Percentiles rank a stretch among this genome's conserved stretches.
phyloP scores from a whole-genome alignment of 129 eudicot genomes.

The Calendula officinalis region DNA sequence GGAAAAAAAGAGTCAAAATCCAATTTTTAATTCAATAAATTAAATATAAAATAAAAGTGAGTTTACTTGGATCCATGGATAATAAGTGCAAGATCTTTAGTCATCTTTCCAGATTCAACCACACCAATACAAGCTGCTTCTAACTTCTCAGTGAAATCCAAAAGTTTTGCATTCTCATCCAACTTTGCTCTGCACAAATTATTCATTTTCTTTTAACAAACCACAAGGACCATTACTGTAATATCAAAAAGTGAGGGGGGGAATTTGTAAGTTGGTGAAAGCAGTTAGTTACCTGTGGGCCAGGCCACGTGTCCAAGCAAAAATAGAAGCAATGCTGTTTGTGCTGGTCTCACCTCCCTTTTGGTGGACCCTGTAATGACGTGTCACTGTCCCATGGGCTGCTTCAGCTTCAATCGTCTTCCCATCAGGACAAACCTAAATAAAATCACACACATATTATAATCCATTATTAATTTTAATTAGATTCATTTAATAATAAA shows the following conservation, averaged over 20 bases:
- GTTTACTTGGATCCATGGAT: conserved; percentile 82
- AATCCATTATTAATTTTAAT: background rate
- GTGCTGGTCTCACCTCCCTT: conserved; percentile 98
- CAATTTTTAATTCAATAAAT: too few relatives aligned
- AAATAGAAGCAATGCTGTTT: conserved; percentile 94
- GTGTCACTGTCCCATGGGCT: conserved; percentile 98
- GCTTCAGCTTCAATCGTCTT: conserved; percentile 99
- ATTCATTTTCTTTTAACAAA: background rate
- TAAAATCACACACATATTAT: background rate
- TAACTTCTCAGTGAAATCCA: conserved; percentile 82
- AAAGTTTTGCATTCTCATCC: conserved; percentile 66
- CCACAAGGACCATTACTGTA: too few relatives aligned
- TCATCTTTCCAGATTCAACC: conserved; percentile 90
- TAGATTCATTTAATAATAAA: background rate
- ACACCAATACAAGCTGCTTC: conserved; percentile 88
- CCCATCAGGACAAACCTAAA: conserved; percentile 96
- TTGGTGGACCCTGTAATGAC: conserved; percentile 92
- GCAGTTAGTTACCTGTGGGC: conserved; percentile 97
- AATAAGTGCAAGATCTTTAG: conserved; percentile 93
- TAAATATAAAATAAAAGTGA: background rate
- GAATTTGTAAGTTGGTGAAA: too few relatives aligned
- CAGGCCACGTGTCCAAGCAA: conserved; percentile 97
- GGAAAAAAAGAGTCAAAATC: background rate
- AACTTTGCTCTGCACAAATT: conserved; percentile 71
- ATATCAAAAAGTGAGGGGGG: too few relatives aligned